A percentile compares a stretch with the other conserved stretches of the same genome.
Conservation (phyloP, 768 basidiomycete species). For the Leccinum arenicola region DNA sequence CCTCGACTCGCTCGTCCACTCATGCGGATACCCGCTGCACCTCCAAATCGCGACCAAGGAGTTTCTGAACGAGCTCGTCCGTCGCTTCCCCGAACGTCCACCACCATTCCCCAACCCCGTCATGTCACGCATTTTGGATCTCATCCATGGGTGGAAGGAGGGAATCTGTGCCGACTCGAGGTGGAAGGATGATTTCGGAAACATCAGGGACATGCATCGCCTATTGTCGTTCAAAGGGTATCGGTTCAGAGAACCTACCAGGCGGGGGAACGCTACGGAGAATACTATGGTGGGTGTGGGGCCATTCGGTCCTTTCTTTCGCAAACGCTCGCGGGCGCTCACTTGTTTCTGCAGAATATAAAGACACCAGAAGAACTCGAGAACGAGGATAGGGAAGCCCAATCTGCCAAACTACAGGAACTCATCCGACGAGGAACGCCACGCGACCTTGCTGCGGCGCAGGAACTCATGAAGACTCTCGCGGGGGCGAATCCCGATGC, state of each 20-base stretch:
- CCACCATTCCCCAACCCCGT: conserved; percentile 93
- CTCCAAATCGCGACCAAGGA: conserved; percentile 97
- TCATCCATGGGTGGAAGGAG: conserved; percentile 94
- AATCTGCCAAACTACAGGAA: conserved; percentile 98
- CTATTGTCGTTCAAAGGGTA: conserved; percentile 92
- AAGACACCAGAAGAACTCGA: conserved; percentile 97
- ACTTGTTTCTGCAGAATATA: conserved; percentile 55
- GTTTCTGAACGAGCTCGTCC: conserved; percentile 96
- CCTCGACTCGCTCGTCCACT: conserved; percentile 89
- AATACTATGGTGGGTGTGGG: conserved; percentile 21
- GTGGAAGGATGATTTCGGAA: conserved; percentile 95
- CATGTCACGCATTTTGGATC: conserved; percentile 91
- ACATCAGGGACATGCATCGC: conserved; percentile 97
- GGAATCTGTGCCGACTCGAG: conserved; percentile 84
- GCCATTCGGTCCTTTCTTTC: background rate
- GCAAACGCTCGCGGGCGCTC: background rate
- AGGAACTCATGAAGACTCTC: conserved; percentile 95
- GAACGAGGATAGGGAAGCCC: conserved; percentile 90
- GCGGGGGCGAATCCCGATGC: conserved; percentile 95
- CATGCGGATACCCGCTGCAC: conserved; percentile 96
- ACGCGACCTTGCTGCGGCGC: conserved; percentile 89
- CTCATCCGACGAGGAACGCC: conserved; percentile 95
- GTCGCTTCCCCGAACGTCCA: conserved; percentile 95
- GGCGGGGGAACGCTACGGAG: conserved; percentile 13
- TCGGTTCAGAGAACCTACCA: conserved; percentile 58